These are phyloP conservation scores for Globisporangium uncinulatum DNA, from an alignment of 352 stramenopile genomes.

Conservation along the genomic window DNA sequence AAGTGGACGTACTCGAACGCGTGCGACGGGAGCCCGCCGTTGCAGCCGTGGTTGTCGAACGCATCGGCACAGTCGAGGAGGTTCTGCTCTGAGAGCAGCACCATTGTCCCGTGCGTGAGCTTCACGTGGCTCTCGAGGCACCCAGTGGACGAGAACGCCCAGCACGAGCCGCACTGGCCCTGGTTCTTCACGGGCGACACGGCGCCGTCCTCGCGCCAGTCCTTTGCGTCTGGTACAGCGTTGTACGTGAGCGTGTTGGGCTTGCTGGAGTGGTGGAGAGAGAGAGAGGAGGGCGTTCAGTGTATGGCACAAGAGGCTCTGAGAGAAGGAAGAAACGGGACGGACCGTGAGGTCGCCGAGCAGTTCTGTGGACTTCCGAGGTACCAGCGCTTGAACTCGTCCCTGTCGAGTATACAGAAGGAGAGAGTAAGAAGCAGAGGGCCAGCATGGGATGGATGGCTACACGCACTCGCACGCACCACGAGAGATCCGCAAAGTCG, in stretches of 20 bases:
- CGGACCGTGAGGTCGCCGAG: slow-evolving; percentile 37
- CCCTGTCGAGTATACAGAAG: slow-evolving; percentile 17
- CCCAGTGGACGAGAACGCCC: slow-evolving; percentile 98
- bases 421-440: no score
- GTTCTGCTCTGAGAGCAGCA: slow-evolving; percentile 96
- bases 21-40: slow-evolving; percentile 95
- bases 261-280: no score
- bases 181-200: slow-evolving; percentile 99
- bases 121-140: slow-evolving; percentile 96
- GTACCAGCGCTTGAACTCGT: slow-evolving; percentile 70
- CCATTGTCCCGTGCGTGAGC: slow-evolving; percentile 89
- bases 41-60: slow-evolving; percentile 95
- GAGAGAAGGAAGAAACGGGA: no score
- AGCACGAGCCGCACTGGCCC: slow-evolving; percentile 97
- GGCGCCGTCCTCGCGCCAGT: slow-evolving; percentile 92
- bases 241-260: slow-evolving; percentile 17
- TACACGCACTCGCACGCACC: slow-evolving; percentile 18
- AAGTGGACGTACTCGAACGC: slow-evolving; percentile 95
- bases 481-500: slow-evolving; percentile 68
- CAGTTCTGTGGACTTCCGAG: slow-evolving; percentile 64
- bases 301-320: no score
- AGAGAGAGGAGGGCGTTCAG: no score
- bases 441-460: no score
- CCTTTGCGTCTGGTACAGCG: slow-evolving; percentile 81
- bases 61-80: slow-evolving; percentile 94